Conservation (phyloP, 1,139 yeast genomes). For the Blastobotrys petasosporus region DNA sequence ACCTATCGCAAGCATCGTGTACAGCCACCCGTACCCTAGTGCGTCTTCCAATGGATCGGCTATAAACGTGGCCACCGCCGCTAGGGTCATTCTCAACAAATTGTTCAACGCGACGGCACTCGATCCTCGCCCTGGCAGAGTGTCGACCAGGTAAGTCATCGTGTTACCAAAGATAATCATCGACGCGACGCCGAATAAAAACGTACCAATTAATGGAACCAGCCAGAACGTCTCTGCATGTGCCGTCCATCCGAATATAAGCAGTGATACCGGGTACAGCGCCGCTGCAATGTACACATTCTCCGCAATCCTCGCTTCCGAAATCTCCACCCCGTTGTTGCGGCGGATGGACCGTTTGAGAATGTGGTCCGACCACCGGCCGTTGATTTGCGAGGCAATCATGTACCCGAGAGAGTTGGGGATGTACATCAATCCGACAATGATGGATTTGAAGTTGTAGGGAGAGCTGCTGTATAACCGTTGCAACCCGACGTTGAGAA, state of each 20-base stretch:
- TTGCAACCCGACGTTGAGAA: conserved; percentile 69
- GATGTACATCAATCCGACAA: conserved; percentile 70
- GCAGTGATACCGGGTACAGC: conserved; percentile 56
- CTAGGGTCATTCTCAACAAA: conserved; percentile 63
- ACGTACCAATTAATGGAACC: conserved; percentile 68
- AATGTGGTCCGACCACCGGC: conserved; percentile 68
- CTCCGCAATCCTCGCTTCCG: conserved; percentile 76
- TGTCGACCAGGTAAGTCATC: conserved; percentile 74
- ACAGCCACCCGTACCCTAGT: conserved; percentile 66
- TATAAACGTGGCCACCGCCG: conserved; percentile 70
- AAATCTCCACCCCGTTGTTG: conserved; percentile 59
- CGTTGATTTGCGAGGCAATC: conserved; percentile 68
- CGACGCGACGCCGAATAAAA: conserved; percentile 73
- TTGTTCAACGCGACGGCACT: conserved; percentile 84
- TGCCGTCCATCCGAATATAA: conserved; percentile 80
- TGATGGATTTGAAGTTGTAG: conserved; percentile 58
- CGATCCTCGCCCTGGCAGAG: conserved; percentile 83
- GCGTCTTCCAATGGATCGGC: conserved; percentile 58
- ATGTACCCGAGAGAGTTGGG: conserved; percentile 79
- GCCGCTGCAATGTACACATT: conserved; percentile 62
- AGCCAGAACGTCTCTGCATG: conserved; percentile 65
- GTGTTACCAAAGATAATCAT: conserved; percentile 82
- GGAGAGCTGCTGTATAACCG: conserved; percentile 58
- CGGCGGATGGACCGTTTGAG: conserved; percentile 46
- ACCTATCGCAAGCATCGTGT: conserved; percentile 53